phyloP scores from a whole-genome alignment of 2,329 filamentous ascomycete species.

The Aaosphaeria pasadenensis region DNA sequence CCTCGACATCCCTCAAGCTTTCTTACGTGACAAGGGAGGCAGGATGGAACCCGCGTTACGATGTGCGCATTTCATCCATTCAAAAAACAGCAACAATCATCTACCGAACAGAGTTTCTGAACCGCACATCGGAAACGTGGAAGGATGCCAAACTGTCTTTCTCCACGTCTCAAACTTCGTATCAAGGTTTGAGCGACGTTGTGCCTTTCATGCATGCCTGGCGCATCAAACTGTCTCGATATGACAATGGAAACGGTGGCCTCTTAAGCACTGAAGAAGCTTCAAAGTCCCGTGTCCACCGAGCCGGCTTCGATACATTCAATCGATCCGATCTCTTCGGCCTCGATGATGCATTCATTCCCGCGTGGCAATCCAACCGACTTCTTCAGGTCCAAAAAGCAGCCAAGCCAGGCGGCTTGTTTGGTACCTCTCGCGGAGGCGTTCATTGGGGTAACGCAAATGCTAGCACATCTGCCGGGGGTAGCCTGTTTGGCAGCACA shows the following conservation, averaged over 20 bases:
- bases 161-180: conserved; percentile 62
- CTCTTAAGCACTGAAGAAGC: conserved; percentile 17
- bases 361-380: conserved; percentile 2
- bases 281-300: conserved; percentile 2
- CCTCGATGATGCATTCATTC: conserved; percentile 7
- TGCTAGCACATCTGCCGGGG: too few relatives aligned
- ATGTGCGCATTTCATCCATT: conserved; percentile 59
- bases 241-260: conserved; percentile 13
- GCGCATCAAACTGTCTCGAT: conserved; percentile 51
- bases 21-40: conserved; percentile 59
- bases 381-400: conserved; percentile 4
- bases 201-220: conserved; percentile 57
- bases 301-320: conserved; percentile 4
- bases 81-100: conserved; percentile 52
- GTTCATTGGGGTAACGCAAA: too few relatives aligned
- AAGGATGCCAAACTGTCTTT: conserved; percentile 57
- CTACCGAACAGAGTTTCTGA: conserved; percentile 62
- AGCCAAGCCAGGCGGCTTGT: too few relatives aligned
- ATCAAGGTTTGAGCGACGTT: conserved; percentile 53
- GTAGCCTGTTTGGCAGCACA: neutral
- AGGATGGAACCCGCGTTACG: conserved; percentile 61
- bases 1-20: conserved; percentile 42
- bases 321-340: conserved; percentile 18
- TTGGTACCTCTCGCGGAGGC: too few relatives aligned
- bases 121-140: conserved; percentile 64